Conservation (phyloP, 2,329 filamentous ascomycete genomes). For the Zymoseptoria tritici region DNA sequence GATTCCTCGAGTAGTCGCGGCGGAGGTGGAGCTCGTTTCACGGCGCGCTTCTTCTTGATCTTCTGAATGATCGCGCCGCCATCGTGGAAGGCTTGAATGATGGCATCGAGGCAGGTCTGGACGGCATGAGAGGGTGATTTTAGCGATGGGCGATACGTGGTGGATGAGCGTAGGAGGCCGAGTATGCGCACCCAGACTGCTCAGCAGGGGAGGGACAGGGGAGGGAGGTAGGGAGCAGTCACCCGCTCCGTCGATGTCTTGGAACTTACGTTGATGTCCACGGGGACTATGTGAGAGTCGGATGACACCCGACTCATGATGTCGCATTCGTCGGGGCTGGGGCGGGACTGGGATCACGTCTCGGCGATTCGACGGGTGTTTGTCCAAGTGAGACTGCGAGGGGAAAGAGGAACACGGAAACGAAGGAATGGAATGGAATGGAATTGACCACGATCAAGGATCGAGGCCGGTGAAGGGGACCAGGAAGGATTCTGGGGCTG, state of each 20-base stretch:
- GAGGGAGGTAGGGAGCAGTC: background rate
- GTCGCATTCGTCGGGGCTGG: background rate
- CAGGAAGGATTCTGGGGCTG: no score
- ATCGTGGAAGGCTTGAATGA: constrained; percentile 23
- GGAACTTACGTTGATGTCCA: background rate
- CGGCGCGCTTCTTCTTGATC: constrained; percentile 27
- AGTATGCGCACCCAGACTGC: background rate
- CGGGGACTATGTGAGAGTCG: background rate
- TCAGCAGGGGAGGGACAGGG: background rate
- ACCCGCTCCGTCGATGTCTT: background rate
- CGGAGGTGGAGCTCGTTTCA: constrained; percentile 25
- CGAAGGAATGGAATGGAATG: background rate
- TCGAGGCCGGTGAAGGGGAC: background rate
- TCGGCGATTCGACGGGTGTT: background rate
- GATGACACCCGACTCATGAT: background rate
- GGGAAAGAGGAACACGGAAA: background rate
- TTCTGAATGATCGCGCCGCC: constrained; percentile 26
- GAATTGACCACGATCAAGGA: background rate
- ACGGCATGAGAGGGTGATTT: background rate
- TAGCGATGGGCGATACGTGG: background rate
- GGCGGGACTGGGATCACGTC: background rate
- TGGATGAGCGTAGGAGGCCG: background rate
- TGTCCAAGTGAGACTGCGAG: background rate
- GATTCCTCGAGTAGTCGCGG: constrained; percentile 26
- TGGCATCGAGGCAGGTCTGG: constrained; percentile 23